Evolutionary conservation across 2,329 filamentous ascomycete species (phyloP).

Genomic region (Chalaropsis thielavioides): DNA sequence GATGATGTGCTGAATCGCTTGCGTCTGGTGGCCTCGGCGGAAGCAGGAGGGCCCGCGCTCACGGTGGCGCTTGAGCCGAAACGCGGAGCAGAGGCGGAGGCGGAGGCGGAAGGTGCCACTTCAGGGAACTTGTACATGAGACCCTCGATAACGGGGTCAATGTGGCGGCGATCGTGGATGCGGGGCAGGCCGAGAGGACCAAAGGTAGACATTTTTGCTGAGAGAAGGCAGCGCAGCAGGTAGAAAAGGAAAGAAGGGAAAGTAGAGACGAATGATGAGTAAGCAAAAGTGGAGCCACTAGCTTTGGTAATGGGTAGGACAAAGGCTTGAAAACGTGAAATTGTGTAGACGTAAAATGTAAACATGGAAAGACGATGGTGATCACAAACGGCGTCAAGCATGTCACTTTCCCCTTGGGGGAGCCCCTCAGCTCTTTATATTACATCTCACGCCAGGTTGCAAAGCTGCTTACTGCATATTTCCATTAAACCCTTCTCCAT

Average conservation of each 20-base stretch:
- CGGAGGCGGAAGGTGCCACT: background rate
- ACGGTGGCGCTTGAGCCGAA: background rate
- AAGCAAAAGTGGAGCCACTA: background rate
- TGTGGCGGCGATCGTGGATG: slow-evolving; percentile 18
- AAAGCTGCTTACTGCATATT: background rate
- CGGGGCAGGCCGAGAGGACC: slow-evolving; percentile 16
- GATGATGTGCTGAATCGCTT: no score
- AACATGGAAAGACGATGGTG: background rate
- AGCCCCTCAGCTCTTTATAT: background rate
- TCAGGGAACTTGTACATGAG: slow-evolving; percentile 19
- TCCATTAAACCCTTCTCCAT: no score
- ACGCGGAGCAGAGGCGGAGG: background rate
- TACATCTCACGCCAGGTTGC: background rate
- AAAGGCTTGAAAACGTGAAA: background rate
- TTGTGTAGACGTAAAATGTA: no score
- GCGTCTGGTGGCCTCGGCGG: slow-evolving; percentile 4
- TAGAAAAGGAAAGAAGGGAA: background rate
- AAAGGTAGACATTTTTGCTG: slow-evolving; percentile 15
- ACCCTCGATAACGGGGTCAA: slow-evolving; percentile 19
- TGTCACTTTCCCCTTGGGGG: background rate
- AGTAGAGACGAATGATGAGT: slow-evolving; percentile 2
- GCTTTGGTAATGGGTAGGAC: background rate
- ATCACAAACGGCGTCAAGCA: background rate
- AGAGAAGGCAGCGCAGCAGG: background rate
- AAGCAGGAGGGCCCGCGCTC: background rate